phyloP scores from a whole-genome alignment of 352 stramenopile species.

The Saprolegnia parasitica region DNA sequence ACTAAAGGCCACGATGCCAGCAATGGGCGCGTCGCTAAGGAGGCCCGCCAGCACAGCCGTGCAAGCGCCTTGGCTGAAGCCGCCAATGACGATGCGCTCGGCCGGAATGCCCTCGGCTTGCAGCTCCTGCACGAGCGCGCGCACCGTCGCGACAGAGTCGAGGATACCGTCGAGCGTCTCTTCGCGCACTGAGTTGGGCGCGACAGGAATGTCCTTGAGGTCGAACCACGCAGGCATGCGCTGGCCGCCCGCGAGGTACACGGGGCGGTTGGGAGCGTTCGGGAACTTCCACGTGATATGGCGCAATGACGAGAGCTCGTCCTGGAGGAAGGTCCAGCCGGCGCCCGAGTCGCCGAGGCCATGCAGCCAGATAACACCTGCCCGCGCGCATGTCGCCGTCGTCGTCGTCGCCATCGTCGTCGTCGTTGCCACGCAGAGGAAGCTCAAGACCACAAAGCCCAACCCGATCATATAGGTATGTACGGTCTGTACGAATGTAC shows the following conservation, averaged over 20 bases:
- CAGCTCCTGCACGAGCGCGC: slow-evolving; percentile 33
- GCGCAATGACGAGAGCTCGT: slow-evolving; percentile 15
- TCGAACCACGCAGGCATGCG: slow-evolving; percentile 75
- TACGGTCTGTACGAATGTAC: not conserved
- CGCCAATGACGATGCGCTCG: slow-evolving; percentile 64
- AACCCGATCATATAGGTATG: not conserved
- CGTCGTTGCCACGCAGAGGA: not conserved
- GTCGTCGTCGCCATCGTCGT: not conserved
- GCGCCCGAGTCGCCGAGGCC: slow-evolving; percentile 28
- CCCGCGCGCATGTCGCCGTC: slow-evolving; percentile 2
- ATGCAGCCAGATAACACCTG: slow-evolving; percentile 28
- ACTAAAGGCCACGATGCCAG: slow-evolving; percentile 21
- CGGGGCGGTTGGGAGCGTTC: slow-evolving; percentile 47
- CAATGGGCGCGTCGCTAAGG: slow-evolving; percentile 4
- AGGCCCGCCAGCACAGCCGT: slow-evolving; percentile 38
- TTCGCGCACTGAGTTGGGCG: not conserved
- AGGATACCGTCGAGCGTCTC: slow-evolving; percentile 18
- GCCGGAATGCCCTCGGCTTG: slow-evolving; percentile 45
- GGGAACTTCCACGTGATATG: slow-evolving; percentile 39
- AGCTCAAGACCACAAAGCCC: slow-evolving; percentile 1
- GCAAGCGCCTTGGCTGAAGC: slow-evolving; percentile 69
- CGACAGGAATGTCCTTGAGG: slow-evolving; percentile 32
- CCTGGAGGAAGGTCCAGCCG: slow-evolving; percentile 20
- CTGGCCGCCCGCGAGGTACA: slow-evolving; percentile 67
- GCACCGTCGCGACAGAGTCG: slow-evolving; percentile 17